These are phyloP conservation scores for Hypomontagnella monticulosa DNA, from an alignment of 495 filamentous ascomycete species.

Conservation along the genomic window DNA sequence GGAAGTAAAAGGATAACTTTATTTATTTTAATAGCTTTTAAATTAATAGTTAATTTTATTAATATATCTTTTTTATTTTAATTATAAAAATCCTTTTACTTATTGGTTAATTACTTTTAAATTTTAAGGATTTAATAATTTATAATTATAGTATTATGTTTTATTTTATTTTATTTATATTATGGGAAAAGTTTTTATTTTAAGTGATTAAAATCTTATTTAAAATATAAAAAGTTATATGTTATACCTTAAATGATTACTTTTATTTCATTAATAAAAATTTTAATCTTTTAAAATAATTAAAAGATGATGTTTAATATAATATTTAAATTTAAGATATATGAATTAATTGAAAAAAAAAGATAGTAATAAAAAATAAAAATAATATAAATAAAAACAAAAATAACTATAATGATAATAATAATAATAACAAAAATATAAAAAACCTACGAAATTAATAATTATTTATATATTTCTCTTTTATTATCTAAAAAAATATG, in stretches of 20 bases:
- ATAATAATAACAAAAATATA: no score
- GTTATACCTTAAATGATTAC: background rate
- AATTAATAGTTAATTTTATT: background rate
- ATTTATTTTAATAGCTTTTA: background rate
- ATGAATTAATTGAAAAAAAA: background rate
- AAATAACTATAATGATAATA: no score
- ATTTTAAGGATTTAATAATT: background rate
- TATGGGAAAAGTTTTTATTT: background rate
- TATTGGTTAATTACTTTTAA: background rate
- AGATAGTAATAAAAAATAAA: background rate
- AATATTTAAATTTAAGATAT: background rate
- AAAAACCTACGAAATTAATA: no score
- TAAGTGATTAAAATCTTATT: background rate
- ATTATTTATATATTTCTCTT: no score
- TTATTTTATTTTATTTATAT: background rate
- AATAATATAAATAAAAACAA: background rate
- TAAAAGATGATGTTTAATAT: background rate
- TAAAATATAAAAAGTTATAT: background rate
- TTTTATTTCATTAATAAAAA: no score
- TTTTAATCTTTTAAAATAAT: background rate
- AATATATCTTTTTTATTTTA: background rate
- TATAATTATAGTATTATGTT: background rate
- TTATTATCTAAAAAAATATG: no score
- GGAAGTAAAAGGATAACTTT: background rate
- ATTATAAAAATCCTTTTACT: background rate